Base-by-base conservation (phyloP, 129 eudicot species). In the Oenanthe sinensis region DNA sequence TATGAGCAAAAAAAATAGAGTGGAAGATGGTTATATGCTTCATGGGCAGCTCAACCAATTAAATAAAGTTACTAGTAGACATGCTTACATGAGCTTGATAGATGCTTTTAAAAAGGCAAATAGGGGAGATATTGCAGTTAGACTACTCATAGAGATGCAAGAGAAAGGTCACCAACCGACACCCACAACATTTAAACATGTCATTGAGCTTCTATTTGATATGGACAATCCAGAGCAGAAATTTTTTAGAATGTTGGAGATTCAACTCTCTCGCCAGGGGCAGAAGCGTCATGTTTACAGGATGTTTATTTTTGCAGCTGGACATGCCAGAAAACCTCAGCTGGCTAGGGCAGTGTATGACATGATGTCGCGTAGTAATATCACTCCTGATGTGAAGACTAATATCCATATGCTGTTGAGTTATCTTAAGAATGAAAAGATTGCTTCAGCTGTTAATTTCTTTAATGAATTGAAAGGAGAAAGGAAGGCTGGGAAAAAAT, bases 61-160 rank as follows among this genome's bases (percentile, higher is more conserved):
- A 42, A 74, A 91, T 78, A 83, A 79, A 73, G 85, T 70, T 58
- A 40, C 85, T 8, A 85, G 80, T n/a, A 78, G 62, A 65, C 39
- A 15, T 39, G 84, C 97, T 68, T 95, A 91, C 82, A n/a, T 33
- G 16, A 80, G 78, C 84, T 80, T 95, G 86, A 88, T 95, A 45
- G 39, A 67, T 10, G 94, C 88, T 54, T 88, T 87, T 84, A 84
- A 72, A 24, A 85, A 82, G 75, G 72, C 80, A 4, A 84, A 72
- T 12, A 88, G 87, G 81, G 97, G 90, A 63, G 96, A 91, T 72
- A 83, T 89, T 71, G 96, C 96, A 13, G 79, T 87, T 36, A 88
- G 83, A 72, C 77, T 91, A 78, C 85, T 95, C 39, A 80, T 90
- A 36, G 94, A 91, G 75, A 95, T 95, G 98, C 93, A 95, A 88